These are phyloP conservation scores for Rutstroemia sp. DNA, from an alignment of 2,329 filamentous ascomycete genomes.

Conservation along the genomic window DNA sequence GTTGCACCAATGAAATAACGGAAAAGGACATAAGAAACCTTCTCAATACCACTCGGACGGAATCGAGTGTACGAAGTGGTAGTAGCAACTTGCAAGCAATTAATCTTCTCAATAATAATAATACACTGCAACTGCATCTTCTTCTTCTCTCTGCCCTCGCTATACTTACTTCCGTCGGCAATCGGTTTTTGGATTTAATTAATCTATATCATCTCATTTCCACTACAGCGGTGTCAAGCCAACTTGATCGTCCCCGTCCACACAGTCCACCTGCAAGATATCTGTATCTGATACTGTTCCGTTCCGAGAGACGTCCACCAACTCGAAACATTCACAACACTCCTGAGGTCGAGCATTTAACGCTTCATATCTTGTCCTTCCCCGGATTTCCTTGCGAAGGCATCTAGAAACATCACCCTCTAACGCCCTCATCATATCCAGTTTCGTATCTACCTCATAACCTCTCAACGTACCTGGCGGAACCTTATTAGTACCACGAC, in stretches of 20 bases:
- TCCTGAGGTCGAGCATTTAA: background rate
- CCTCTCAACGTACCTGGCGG: slow-evolving; percentile 12
- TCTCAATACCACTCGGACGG: background rate
- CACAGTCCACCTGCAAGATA: background rate
- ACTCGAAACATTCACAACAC: too few relatives aligned
- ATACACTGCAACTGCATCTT: background rate
- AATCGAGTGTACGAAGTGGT: background rate
- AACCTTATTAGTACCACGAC: background rate
- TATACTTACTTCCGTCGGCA: too few relatives aligned
- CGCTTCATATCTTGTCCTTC: background rate
- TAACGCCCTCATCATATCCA: slow-evolving; percentile 1
- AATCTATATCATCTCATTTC: too few relatives aligned
- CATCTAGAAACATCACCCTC: slow-evolving; percentile 7
- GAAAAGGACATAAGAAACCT: background rate
- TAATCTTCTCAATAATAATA: background rate
- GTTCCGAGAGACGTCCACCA: background rate
- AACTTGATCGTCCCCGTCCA: background rate
- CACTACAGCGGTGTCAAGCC: too few relatives aligned
- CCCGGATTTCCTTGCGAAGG: background rate
- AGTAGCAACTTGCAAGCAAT: background rate
- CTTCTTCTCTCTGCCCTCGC: too few relatives aligned
- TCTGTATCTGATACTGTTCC: background rate
- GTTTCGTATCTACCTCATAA: slow-evolving; percentile 16
- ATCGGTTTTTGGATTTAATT: too few relatives aligned
- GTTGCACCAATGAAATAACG: background rate